Base-by-base conservation (phyloP, 2,329 filamentous ascomycete genomes). In the Exophiala lecanii-corni region DNA sequence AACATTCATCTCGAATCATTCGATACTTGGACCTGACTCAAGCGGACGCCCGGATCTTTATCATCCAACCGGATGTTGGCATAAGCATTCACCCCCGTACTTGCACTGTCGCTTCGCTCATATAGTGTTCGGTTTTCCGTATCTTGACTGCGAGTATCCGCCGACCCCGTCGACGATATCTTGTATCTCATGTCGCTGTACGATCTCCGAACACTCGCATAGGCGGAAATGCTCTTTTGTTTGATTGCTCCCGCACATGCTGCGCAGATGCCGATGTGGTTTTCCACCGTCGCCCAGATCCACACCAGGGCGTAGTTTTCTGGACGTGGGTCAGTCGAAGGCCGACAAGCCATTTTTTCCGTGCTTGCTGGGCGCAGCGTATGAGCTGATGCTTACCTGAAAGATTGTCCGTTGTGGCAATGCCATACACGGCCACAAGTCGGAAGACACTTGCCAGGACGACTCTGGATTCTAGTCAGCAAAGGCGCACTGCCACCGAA, bases 181-280 rank as follows among this genome's bases (percentile, higher is more conserved):
- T 35, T 35, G 13, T 10, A 35, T 19, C 16, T 35, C 9, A 35
- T 18, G 10, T 44, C 39, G 19, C 43, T 34, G 12, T 47, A 51
- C 12, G 45, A 39, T 9, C 19, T 15, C 31, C 32, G 25, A 25
- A 48, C 39, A n/a, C 18, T 45, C 5, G 39, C 21, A 25, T 41
- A 42, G 7, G 39, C 42, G 13, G 41, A 3, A 17, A 47, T 19
- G n/a, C 39, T 32, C 34, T 36, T 48, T 19, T 47, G 42, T 20
- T 51, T 51, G 42, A 51, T 39, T 13, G 49, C 41, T n/a, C 49
- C 49, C 4, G 35, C 49, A 32, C 49, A 51, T 16, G 49, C 49
- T 17, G 42, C 45, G 28, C 49, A 51, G 32, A 51, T 51, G n/a
- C 49, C 49, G 20, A 51, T 25, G 36, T 51, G 49, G 45, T 51